Base-by-base conservation (phyloP, 495 filamentous ascomycete genomes). In the Penicillium coprophilum region DNA sequence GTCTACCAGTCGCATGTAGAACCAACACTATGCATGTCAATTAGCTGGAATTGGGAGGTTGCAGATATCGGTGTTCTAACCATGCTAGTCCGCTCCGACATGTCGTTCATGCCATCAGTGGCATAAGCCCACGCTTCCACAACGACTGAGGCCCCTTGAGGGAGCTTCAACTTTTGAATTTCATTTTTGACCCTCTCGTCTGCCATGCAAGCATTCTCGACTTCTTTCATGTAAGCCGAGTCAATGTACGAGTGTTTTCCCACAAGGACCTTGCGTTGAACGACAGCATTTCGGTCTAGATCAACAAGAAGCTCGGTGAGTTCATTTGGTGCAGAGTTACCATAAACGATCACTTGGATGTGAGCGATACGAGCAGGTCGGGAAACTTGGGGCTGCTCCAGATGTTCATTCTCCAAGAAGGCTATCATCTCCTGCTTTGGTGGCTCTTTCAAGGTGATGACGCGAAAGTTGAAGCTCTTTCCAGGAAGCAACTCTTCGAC, bases 81-180 rank as follows among this genome's bases (percentile, higher is more conserved):
- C 69, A 68, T 69, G 0, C 62, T 69, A 10, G 62, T 68, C 17
- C 73, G 53, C 34, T 60, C 54, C 5, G 61, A 56, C 67, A 74
- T 74, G 31, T 74, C 68, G 43, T 68, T 70, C 60, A 73, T 70
- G 0, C 71, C 73, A 63, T 76, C 73, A 11, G 71, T 70, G 4
- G 66, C 68, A 57, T 74, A 76, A 2, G 73, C 64, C 73, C 71
- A 74, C 4, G 73, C 62, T 43, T 76, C 73, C 17, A 73, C 55
- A 48, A 66, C 58, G 7, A 73, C 68, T 6, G 50, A 59, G 2
- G 70, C 65, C 3, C 59, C 65, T 11, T 56, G 50, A n/a, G 71
- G 71, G 6, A 76, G 57, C 20, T 69, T 38, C 1, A 76, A 45
- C 13, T 59, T 53, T 24, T 56, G 10, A 20, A 73, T 61, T 40